Conservation (phyloP, 2,329 filamentous ascomycete genomes). For the Colletotrichum chlorophyti region DNA sequence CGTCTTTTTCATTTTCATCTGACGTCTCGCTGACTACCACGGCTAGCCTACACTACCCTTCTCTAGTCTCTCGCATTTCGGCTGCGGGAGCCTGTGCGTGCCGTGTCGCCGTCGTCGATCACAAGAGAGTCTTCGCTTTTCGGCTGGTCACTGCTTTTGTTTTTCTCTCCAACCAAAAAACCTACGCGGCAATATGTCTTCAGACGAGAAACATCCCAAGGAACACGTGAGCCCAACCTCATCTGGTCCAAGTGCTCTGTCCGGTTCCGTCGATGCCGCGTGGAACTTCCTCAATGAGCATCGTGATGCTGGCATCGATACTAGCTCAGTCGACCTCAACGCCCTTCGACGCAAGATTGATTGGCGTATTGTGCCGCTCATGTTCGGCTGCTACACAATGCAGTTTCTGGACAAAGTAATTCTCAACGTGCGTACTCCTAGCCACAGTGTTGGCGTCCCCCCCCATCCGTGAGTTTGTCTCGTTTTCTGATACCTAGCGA, state of each 20-base stretch:
- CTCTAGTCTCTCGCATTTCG: background rate
- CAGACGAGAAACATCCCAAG: constrained; percentile 33
- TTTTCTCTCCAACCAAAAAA: background rate
- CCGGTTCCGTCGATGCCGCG: constrained; percentile 48
- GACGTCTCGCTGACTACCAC: constrained; percentile 6
- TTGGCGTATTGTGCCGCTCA: constrained; percentile 64
- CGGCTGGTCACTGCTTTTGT: background rate
- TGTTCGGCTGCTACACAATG: constrained; percentile 68
- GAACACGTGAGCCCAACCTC: constrained; percentile 25
- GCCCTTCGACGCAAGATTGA: constrained; percentile 62
- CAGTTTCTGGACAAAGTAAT: constrained; percentile 71
- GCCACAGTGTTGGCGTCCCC: background rate
- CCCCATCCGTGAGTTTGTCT: background rate
- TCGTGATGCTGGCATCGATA: constrained; percentile 41
- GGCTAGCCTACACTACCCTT: background rate
- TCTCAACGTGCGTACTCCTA: constrained; percentile 57
- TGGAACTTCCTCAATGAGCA: constrained; percentile 53
- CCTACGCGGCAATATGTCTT: constrained; percentile 32
- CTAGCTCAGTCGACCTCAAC: constrained; percentile 48
- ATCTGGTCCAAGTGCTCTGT: constrained; percentile 19
- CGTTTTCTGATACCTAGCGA: constrained; percentile 10
- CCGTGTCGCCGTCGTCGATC: constrained; percentile 11
- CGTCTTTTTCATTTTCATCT: background rate
- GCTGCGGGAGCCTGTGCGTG: constrained; percentile 12
- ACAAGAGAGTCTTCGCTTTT: background rate